Evolutionary conservation across 352 stramenopile species (phyloP), one percentile per base, ranked within the genome.

Genomic region (Pythium insidiosum): DNA sequence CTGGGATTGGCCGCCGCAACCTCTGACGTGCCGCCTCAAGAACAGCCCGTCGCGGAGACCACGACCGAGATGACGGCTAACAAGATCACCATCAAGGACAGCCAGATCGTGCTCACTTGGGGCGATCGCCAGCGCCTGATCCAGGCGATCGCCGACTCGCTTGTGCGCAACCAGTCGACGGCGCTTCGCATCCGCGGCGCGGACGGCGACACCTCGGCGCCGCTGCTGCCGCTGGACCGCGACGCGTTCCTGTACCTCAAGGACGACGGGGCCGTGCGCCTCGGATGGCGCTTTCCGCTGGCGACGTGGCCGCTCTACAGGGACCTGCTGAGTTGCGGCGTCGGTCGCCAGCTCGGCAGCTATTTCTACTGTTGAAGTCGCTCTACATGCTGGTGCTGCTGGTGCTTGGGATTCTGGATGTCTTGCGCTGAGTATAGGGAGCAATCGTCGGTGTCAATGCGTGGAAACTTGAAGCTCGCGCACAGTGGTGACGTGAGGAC

Each of bases 211-310:
- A 2, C n/a, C n/a, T 6, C 9, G 31, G 40, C 47, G 30, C 20
- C 31, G 26, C 42, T 50, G n/a, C 5, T 57, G 34, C 24, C 49
- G 22, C 12, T 57, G 15, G 42, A 38, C 19, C 49, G 49, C 19
- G 49, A 57, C 29, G 49, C 41, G 16, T 57, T 57, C 41, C 35
- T 57, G 41, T 57, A 51, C 20, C 41, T 57, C 25, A 51, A 47
- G 33, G 28, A 43, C 5, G 24, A 29, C 34, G 19, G 16, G 13
- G 36, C 37, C 34, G 49, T 57, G 34, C 49, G 49, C 5, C 26
- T 57, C 21, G 49, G 49, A 31, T 57, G 49, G 49, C 49, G 49
- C 30, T 57, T 51, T 28, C 49, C 49, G 19, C 38, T 57, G 15
- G 13, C 35, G 35, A 50, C 42, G 16, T 57, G 49, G 49, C 24